Conservation (phyloP, 179 eudicot species). For the Camellia oleifera region DNA sequence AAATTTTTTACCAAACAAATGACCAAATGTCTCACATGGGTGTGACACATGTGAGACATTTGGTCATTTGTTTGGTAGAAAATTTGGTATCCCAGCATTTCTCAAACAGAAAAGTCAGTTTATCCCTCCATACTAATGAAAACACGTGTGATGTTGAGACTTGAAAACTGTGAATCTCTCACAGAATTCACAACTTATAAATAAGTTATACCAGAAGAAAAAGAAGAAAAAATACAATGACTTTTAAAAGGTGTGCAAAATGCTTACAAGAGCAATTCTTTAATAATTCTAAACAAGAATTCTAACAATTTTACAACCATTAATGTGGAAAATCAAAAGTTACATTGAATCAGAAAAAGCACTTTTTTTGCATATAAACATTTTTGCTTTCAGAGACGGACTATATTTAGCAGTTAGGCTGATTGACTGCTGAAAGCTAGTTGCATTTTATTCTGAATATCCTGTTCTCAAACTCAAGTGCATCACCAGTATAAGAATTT, state of each 20-base stretch:
- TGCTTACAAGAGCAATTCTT: not conserved
- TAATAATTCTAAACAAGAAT: not conserved
- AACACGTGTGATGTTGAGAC: not conserved
- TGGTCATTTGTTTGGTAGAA: too few relatives aligned
- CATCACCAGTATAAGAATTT: not conserved
- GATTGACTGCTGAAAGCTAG: not conserved
- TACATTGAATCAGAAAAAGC: not conserved
- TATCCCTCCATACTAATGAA: not conserved
- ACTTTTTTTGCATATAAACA: not conserved
- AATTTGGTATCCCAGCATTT: too few relatives aligned
- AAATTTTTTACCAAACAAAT: too few relatives aligned
- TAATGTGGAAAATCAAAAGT: not conserved
- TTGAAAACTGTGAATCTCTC: not conserved
- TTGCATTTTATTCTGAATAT: not conserved
- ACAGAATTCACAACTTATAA: constrained; percentile 2
- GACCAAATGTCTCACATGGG: too few relatives aligned
- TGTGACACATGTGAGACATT: too few relatives aligned
- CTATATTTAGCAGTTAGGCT: not conserved
- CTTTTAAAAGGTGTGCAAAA: not conserved
- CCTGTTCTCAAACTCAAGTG: not conserved
- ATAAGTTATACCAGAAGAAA: not conserved
- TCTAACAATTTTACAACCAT: not conserved
- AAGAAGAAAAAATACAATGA: not conserved
- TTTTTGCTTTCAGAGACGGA: not conserved
- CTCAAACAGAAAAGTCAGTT: not conserved